These are phyloP conservation scores for Fraxinus baroniana DNA, from an alignment of 305 asterid species.

Conservation along the genomic window DNA sequence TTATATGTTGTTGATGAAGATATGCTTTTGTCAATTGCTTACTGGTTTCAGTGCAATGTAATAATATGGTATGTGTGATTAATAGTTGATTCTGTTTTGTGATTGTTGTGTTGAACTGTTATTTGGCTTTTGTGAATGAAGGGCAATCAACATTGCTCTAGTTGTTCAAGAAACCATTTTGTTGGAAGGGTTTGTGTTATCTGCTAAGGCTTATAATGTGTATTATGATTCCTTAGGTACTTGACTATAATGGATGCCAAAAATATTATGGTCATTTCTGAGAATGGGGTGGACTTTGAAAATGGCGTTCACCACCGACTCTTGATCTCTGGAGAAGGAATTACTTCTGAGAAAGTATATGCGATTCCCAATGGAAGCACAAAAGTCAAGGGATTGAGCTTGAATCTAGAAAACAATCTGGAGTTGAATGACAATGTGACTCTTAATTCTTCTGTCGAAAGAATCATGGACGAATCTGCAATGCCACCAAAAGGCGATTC, in stretches of 20 bases:
- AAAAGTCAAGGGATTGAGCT: neutral
- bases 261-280: neutral
- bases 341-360: neutral
- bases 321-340: neutral
- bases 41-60: neutral
- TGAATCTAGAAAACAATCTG: neutral
- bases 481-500: conserved; percentile 39
- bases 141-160: neutral
- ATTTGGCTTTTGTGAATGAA: neutral
- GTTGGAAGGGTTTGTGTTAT: neutral
- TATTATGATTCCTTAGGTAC: neutral
- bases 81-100: neutral
- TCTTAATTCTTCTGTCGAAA: conserved; percentile 3
- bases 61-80: neutral
- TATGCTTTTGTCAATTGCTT: neutral
- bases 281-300: neutral
- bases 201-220: neutral
- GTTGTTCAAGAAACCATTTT: neutral
- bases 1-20: neutral
- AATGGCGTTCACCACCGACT: neutral
- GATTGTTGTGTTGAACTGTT: neutral
- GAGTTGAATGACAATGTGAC: neutral
- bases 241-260: neutral
- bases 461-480: conserved; percentile 29
- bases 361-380: neutral